Conservation (phyloP, 1,284 basidiomycete genomes). For the Puccinia novopanici region DNA sequence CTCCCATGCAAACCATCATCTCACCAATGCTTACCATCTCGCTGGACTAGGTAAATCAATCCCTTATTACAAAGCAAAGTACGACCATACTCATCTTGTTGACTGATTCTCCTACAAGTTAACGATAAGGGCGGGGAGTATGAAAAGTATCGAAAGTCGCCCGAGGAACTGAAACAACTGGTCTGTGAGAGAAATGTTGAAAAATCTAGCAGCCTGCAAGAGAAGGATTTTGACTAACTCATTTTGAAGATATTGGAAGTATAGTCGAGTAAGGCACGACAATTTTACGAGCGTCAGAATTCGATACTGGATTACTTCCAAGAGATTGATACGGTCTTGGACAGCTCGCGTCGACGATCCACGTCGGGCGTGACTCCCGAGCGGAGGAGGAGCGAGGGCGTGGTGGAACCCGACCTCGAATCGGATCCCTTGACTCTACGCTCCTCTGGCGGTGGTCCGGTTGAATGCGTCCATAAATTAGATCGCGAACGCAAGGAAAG, state of each 20-base stretch:
- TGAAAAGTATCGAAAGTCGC: conserved; percentile 26
- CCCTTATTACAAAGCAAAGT: neutral
- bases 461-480: conserved; percentile 30
- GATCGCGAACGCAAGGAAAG: conserved; percentile 27
- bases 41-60: conserved; percentile 24
- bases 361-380: neutral
- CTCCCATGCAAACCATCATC: conserved; percentile 5
- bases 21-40: conserved; percentile 33
- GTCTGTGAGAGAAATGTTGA: too few species aligned
- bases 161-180: conserved; percentile 26
- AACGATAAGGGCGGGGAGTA: conserved; percentile 43
- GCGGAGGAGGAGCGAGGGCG: neutral
- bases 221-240: too few species aligned
- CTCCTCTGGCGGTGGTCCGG: neutral
- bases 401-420: conserved; percentile 8
- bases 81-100: neutral
- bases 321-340: conserved; percentile 35
- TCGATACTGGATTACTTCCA: conserved; percentile 40
- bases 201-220: too few species aligned
- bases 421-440: neutral
- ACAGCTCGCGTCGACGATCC: conserved; percentile 11
- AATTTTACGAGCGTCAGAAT: conserved; percentile 45
- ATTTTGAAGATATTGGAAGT: too few species aligned
- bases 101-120: conserved; percentile 17
- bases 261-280: conserved; percentile 25